Conservation (phyloP, 2,329 filamentous ascomycete genomes). For the Teratosphaeriaceae sp. region DNA sequence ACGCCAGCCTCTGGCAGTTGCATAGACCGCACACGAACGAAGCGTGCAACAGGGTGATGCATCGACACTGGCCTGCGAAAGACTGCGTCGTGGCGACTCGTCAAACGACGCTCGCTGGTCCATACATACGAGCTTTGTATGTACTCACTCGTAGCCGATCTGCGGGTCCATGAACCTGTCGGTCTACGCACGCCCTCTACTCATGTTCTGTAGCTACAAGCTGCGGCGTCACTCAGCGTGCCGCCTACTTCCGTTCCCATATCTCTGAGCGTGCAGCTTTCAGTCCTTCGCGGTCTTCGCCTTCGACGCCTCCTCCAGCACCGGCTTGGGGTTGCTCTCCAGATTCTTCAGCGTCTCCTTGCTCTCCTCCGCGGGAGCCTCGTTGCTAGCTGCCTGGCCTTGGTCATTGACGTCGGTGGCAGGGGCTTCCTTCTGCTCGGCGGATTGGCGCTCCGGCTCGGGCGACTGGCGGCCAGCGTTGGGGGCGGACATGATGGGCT, state of each 20-base stretch:
- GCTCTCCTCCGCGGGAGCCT: slow-evolving; percentile 45
- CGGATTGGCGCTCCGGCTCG: slow-evolving; percentile 60
- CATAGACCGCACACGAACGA: too few relatives aligned
- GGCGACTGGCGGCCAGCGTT: slow-evolving; percentile 68
- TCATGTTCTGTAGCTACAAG: too few relatives aligned
- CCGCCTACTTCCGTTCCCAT: neutral
- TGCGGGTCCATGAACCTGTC: too few relatives aligned
- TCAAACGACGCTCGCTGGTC: too few relatives aligned
- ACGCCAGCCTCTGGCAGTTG: too few relatives aligned
- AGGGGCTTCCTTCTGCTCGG: slow-evolving; percentile 55
- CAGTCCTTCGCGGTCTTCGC: slow-evolving; percentile 53
- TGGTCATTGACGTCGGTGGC: slow-evolving; percentile 54
- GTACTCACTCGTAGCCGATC: too few relatives aligned
- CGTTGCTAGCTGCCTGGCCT: slow-evolving; percentile 29
- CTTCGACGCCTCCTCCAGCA: slow-evolving; percentile 54
- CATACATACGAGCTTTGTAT: too few relatives aligned
- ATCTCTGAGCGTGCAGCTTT: neutral
- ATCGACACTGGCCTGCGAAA: too few relatives aligned
- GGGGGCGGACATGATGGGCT: slow-evolving; percentile 55
- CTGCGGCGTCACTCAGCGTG: too few relatives aligned
- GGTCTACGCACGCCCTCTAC: too few relatives aligned
- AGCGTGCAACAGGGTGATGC: too few relatives aligned
- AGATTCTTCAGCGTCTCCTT: slow-evolving; percentile 50
- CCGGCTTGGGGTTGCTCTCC: slow-evolving; percentile 59
- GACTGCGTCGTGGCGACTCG: too few relatives aligned